Conservation (phyloP, 1,139 yeast genomes). For the Suhomyces ambrosiae region DNA sequence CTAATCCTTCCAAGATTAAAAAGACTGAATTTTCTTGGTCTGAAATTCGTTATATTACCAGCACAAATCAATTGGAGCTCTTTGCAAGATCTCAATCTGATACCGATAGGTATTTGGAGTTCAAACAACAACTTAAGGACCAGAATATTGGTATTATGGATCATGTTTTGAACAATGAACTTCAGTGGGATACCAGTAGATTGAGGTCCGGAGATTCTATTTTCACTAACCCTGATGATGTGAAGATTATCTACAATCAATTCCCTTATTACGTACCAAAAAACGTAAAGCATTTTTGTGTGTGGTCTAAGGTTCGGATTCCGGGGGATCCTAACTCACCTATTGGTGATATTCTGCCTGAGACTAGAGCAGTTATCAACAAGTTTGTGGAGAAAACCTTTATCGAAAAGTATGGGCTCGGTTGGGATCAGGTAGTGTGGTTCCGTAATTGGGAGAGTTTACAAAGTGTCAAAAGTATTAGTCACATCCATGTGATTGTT, state of each 20-base stretch:
- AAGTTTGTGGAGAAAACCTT: conserved; percentile 48
- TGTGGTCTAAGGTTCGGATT: conserved; percentile 43
- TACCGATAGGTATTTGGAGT: conserved; percentile 36
- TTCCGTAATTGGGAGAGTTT: conserved; percentile 63
- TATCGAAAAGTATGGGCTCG: conserved; percentile 39
- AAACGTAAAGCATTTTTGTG: conserved; percentile 42
- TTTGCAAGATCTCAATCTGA: conserved; percentile 42
- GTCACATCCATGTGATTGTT: conserved; percentile 60
- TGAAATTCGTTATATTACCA: conserved; percentile 34
- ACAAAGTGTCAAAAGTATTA: conserved; percentile 59
- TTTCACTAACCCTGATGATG: conserved; percentile 19
- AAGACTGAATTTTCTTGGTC: conserved; percentile 35
- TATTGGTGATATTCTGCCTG: conserved; percentile 47
- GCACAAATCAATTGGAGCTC: conserved; percentile 36
- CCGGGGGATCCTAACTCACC: conserved; percentile 34
- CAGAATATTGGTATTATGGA: conserved; percentile 34
- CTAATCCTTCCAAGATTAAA: conserved; percentile 41
- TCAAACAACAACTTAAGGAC: conserved; percentile 35
- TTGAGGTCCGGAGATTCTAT: conserved; percentile 26
- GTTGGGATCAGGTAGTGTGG: conserved; percentile 50
- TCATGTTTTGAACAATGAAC: conserved; percentile 38
- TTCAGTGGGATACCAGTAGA: conserved; percentile 34
- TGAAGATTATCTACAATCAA: conserved; percentile 40
- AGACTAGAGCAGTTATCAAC: conserved; percentile 40
- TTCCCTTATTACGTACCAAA: conserved; percentile 46